These are phyloP conservation scores for Emericellopsis atlantica DNA, from an alignment of 2,329 filamentous ascomycete species.

Conservation along the genomic window DNA sequence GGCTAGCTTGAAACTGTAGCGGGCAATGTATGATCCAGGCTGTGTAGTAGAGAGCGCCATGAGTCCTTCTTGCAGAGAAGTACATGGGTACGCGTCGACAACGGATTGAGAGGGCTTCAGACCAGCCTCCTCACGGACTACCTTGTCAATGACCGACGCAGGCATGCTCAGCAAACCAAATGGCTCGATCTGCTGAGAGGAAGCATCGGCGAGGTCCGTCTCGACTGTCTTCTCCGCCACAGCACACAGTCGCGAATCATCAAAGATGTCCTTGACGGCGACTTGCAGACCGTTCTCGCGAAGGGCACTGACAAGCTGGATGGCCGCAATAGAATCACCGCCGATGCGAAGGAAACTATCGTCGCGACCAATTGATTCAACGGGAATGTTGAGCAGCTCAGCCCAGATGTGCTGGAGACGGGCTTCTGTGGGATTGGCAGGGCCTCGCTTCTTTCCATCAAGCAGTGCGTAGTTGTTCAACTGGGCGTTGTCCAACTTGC, in stretches of 20 bases:
- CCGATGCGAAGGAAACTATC: conserved; percentile 6
- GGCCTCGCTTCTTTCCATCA: background rate
- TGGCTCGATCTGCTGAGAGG: background rate
- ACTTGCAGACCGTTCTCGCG: conserved; percentile 1
- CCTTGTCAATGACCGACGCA: background rate
- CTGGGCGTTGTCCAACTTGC: background rate
- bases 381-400: conserved; percentile 2
- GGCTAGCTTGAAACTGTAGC: conserved; percentile 9
- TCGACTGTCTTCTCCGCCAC: background rate
- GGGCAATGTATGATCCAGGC: conserved; percentile 17
- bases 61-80: conserved; percentile 21
- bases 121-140: background rate
- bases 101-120: conserved; percentile 1
- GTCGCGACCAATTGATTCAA: conserved; percentile 2
- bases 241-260: conserved; percentile 1
- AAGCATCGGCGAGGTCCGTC: background rate
- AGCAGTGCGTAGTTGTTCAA: background rate
- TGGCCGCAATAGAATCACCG: conserved; percentile 7
- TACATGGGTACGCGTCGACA: conserved; percentile 21
- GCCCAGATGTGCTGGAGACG: conserved; percentile 2
- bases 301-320: conserved; percentile 2
- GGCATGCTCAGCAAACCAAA: background rate
- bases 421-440: background rate
- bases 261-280: conserved; percentile 3
- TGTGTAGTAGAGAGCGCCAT: conserved; percentile 16